Percentiles rank a stretch among this genome's conserved stretches.
Evolutionary conservation across 192 early-diverging fungal genomes (phyloP).

Genomic region (Coemansia asiatica): DNA sequence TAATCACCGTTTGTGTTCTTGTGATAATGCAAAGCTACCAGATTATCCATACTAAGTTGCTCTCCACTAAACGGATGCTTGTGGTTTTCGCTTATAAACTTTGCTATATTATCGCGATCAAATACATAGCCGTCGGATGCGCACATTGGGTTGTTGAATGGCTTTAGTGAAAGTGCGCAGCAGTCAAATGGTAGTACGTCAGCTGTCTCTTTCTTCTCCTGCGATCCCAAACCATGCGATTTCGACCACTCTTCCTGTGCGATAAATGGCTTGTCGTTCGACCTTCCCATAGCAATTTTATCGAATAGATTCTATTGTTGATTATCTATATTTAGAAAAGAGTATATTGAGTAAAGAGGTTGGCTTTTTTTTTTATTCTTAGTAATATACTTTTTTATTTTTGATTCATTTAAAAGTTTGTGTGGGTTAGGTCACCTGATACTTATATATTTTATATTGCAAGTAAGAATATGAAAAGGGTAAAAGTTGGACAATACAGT

Average conservation of each 20-base stretch:
- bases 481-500: too few relatives aligned
- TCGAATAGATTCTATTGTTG: background rate
- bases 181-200: constrained; percentile 79
- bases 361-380: too few relatives aligned
- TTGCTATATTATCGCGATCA: constrained; percentile 82
- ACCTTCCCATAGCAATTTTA: constrained; percentile 26
- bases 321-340: background rate
- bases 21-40: constrained; percentile 78
- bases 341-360: background rate
- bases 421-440: background rate
- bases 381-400: too few relatives aligned
- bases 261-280: constrained; percentile 84
- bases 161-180: constrained; percentile 88
- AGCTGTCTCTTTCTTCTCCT: constrained; percentile 59
- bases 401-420: background rate
- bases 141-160: constrained; percentile 84
- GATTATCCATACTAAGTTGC: constrained; percentile 67
- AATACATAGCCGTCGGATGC: constrained; percentile 84
- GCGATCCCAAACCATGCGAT: constrained; percentile 55
- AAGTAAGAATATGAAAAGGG: background rate
- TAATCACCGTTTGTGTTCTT: constrained; percentile 81
- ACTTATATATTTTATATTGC: background rate
- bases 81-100: constrained; percentile 76
- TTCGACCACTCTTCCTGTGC: constrained; percentile 78
- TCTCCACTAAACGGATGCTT: constrained; percentile 85